phyloP scores from a whole-genome alignment of 352 stramenopile genomes.

The Phytopythium aichiense region DNA sequence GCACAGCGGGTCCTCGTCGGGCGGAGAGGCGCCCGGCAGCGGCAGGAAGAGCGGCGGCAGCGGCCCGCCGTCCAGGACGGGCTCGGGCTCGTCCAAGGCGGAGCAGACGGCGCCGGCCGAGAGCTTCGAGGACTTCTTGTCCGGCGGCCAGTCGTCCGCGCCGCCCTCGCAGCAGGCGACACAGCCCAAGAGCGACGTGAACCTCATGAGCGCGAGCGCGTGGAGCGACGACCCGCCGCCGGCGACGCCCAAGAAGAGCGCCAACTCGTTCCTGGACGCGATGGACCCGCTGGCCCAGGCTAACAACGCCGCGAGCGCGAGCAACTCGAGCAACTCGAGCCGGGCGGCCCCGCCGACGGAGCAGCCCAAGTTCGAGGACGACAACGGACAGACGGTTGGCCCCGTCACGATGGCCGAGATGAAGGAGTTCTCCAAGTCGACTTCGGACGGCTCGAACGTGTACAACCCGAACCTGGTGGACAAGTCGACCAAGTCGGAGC shows the following conservation, averaged over 20 bases:
- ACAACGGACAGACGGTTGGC: constrained; percentile 72
- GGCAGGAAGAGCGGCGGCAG: constrained; percentile 7
- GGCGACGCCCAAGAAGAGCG: constrained; percentile 21
- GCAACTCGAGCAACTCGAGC: constrained; percentile 2
- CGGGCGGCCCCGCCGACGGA: constrained; percentile 19
- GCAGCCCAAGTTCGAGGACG: constrained; percentile 73
- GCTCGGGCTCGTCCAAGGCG: constrained; percentile 22
- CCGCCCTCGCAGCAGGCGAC: constrained; percentile 7
- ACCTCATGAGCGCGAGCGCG: constrained; percentile 67
- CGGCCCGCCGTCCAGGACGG: constrained; percentile 29
- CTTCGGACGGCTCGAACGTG: constrained; percentile 77
- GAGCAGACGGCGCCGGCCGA: constrained; percentile 20
- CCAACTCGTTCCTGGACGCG: constrained; percentile 47
- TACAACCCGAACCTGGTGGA: constrained; percentile 85
- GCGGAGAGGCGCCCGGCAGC: neutral
- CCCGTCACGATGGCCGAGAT: constrained; percentile 84
- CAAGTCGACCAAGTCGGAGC: constrained; percentile 75
- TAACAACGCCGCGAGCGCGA: constrained; percentile 12
- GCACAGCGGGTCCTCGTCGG: neutral
- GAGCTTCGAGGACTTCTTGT: constrained; percentile 78
- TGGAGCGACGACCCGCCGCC: constrained; percentile 33
- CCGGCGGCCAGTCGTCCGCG: constrained; percentile 29
- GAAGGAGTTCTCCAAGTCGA: constrained; percentile 54
- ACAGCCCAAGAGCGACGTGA: constrained; percentile 33
- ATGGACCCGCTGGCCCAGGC: constrained; percentile 62